Evolutionary conservation across 1,284 basidiomycete species (phyloP).

Genomic region (Malassezia japonica): DNA sequence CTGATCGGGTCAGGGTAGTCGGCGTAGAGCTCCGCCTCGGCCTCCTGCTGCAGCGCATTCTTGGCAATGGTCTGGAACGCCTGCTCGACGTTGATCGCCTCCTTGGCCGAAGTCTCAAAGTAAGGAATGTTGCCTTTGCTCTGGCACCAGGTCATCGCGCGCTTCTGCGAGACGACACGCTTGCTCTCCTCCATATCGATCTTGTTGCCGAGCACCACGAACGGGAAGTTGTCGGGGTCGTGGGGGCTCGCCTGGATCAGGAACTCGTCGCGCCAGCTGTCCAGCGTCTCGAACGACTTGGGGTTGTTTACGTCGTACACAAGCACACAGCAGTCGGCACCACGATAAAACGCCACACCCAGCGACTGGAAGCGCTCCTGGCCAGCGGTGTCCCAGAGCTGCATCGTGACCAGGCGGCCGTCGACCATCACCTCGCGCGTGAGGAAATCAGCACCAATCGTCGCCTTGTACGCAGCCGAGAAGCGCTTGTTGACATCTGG

Average conservation of each 20-base stretch:
- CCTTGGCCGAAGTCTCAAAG: slow-evolving; percentile 98
- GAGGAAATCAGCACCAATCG: slow-evolving; percentile 54
- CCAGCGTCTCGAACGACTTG: slow-evolving; percentile 84
- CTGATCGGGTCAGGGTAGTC: slow-evolving; percentile 99
- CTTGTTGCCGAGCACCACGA: slow-evolving; percentile 88
- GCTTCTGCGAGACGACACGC: slow-evolving; percentile 97
- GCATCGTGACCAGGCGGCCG: slow-evolving; percentile 95
- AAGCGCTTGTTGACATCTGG: slow-evolving; percentile 94
- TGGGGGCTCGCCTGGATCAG: slow-evolving; percentile 75
- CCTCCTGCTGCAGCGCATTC: slow-evolving; percentile 94
- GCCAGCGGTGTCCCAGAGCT: slow-evolving; percentile 98
- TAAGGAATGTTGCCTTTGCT: slow-evolving; percentile 99
- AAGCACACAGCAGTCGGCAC: slow-evolving; percentile 96
- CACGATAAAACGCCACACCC: slow-evolving; percentile 69
- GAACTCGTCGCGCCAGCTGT: slow-evolving; percentile 48
- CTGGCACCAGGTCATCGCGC: slow-evolving; percentile 99
- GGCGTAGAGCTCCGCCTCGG: slow-evolving; percentile 91
- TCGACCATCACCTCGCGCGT: slow-evolving; percentile 99
- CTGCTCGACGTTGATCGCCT: slow-evolving; percentile 99
- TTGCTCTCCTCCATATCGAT: slow-evolving; percentile 99
- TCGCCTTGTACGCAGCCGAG: slow-evolving; percentile 89
- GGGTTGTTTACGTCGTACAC: slow-evolving; percentile 98
- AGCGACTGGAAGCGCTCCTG: slow-evolving; percentile 56
- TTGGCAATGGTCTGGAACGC: slow-evolving; percentile 99
- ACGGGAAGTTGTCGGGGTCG: slow-evolving; percentile 98